Conservation (phyloP, 306 rosid genomes). For the Senna siamea region DNA sequence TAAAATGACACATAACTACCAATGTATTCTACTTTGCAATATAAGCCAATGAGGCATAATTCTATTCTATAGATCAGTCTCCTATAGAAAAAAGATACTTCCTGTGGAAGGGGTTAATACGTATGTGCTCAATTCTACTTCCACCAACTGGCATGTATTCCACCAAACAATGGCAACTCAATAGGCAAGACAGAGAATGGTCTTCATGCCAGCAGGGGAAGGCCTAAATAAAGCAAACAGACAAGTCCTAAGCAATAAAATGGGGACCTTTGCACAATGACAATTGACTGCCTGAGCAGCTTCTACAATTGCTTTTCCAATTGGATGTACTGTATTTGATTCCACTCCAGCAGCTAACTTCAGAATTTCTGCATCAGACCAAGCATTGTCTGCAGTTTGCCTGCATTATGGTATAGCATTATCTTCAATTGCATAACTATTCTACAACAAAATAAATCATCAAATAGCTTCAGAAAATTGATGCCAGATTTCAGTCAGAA, state of each 20-base stretch:
- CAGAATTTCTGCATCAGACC: slow-evolving; percentile 79
- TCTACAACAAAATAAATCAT: slow-evolving; percentile 7
- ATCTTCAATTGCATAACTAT: slow-evolving; percentile 39
- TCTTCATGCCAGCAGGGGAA: slow-evolving; percentile 10
- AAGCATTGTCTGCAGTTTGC: slow-evolving; percentile 47
- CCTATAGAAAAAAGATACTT: slow-evolving; percentile 15
- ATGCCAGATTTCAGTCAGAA: not conserved
- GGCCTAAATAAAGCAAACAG: slow-evolving; percentile 7
- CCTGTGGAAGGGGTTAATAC: slow-evolving; percentile 12
- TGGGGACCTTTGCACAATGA: slow-evolving; percentile 63
- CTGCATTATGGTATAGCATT: slow-evolving; percentile 44
- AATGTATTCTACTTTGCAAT: slow-evolving; percentile 2
- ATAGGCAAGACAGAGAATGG: slow-evolving; percentile 17
- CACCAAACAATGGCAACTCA: slow-evolving; percentile 30
- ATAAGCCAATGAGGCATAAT: not conserved
- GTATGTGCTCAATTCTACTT: not conserved
- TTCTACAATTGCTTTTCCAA: slow-evolving; percentile 90
- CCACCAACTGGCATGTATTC: not conserved
- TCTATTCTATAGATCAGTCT: slow-evolving; percentile 11
- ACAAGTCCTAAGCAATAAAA: slow-evolving; percentile 33
- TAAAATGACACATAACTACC: slow-evolving; percentile 28
- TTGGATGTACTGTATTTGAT: slow-evolving; percentile 89
- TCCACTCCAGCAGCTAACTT: slow-evolving; percentile 93
- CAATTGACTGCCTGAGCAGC: slow-evolving; percentile 74
- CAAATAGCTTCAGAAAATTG: slow-evolving; percentile 19